Evolutionary conservation across 768 basidiomycete species (phyloP).

Genomic region (Suillus spraguei): DNA sequence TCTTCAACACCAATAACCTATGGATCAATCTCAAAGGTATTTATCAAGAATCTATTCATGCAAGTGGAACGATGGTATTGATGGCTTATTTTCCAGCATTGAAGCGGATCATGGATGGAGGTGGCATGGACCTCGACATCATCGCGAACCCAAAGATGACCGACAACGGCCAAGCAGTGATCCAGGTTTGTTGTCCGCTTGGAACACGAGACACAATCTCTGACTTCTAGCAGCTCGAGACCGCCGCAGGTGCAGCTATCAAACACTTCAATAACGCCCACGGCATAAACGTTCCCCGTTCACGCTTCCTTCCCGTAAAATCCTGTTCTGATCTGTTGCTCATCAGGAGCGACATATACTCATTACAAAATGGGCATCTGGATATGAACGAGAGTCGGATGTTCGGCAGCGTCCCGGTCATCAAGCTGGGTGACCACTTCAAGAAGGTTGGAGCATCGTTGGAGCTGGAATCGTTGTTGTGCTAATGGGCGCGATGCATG

Average conservation of each 20-base stretch:
- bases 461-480: not conserved
- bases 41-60: slow-evolving; percentile 14
- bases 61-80: not conserved
- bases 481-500: not conserved
- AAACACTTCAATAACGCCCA: slow-evolving; percentile 92
- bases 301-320: slow-evolving; percentile 91
- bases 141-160: slow-evolving; percentile 91
- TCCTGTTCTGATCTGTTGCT: slow-evolving; percentile 86
- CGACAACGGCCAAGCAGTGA: slow-evolving; percentile 84
- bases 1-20: slow-evolving; percentile 86
- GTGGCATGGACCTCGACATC: slow-evolving; percentile 90
- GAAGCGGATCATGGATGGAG: slow-evolving; percentile 86
- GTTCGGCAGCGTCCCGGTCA: slow-evolving; percentile 90
- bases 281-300: slow-evolving; percentile 94
- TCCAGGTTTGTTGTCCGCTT: slow-evolving; percentile 52
- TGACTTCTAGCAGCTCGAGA: slow-evolving; percentile 61
- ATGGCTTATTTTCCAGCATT: slow-evolving; percentile 53
- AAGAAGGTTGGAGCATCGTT: slow-evolving; percentile 69
- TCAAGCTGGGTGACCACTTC: slow-evolving; percentile 97
- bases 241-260: slow-evolving; percentile 91
- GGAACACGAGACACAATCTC: slow-evolving; percentile 12
- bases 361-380: slow-evolving; percentile 84
- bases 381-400: slow-evolving; percentile 82
- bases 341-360: slow-evolving; percentile 93
- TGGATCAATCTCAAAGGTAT: slow-evolving; percentile 79